phyloP scores from a whole-genome alignment of 352 stramenopile species.

The Phytopythium delawarense region DNA sequence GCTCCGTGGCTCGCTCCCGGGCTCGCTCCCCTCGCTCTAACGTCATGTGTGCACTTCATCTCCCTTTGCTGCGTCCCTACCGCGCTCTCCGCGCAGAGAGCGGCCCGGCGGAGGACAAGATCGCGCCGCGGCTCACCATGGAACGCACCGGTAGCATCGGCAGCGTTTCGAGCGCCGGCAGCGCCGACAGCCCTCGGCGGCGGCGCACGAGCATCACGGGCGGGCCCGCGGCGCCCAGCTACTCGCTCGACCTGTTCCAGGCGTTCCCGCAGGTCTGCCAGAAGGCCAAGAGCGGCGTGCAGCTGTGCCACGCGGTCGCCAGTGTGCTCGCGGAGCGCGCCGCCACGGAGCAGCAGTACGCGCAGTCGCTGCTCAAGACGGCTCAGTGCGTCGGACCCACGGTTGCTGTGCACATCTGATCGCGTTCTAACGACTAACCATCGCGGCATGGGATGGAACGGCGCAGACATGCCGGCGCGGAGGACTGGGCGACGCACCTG shows the following conservation, averaged over 20 bases:
- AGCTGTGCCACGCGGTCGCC: constrained; percentile 69
- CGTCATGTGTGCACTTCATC: no score
- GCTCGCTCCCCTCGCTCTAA: no score
- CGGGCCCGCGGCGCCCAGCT: constrained; percentile 14
- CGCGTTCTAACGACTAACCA: background rate
- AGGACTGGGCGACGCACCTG: constrained; percentile 72
- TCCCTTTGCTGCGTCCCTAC: background rate
- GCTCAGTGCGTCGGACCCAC: constrained; percentile 34
- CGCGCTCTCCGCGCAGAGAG: background rate
- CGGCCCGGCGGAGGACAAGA: background rate
- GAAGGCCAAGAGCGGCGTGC: constrained; percentile 72
- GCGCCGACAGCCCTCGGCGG: background rate
- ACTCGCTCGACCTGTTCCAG: constrained; percentile 69
- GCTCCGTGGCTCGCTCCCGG: no score
- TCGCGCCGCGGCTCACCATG: background rate
- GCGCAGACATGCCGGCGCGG: constrained; percentile 39
- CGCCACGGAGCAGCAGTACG: constrained; percentile 53
- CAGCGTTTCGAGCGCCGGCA: background rate
- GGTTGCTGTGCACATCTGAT: background rate
- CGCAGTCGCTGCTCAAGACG: constrained; percentile 52
- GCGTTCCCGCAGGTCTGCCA: constrained; percentile 68
- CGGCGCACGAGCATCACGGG: background rate
- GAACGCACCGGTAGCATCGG: background rate
- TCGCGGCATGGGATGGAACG: no score
- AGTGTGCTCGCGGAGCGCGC: constrained; percentile 58